Evolutionary conservation across 148 eudicot species (phyloP).

Genomic region (Linanthus parryae): DNA sequence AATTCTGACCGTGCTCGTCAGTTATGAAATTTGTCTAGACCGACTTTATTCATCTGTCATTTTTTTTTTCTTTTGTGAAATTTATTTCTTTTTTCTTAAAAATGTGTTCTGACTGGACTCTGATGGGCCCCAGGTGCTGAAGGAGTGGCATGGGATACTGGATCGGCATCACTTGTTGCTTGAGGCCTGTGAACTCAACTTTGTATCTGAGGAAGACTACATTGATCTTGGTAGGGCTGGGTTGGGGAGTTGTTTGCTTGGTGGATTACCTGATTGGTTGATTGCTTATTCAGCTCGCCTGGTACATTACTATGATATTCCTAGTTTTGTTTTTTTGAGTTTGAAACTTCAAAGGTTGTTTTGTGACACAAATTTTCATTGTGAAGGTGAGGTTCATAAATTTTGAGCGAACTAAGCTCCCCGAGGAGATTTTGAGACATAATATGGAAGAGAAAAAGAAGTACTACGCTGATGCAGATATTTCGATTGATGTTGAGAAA

Average conservation of each 20-base stretch:
- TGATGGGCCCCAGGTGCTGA: slow-evolving; percentile 54
- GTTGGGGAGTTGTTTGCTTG: slow-evolving; percentile 89
- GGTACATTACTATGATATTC: slow-evolving; percentile 34
- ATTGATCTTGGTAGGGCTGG: slow-evolving; percentile 89
- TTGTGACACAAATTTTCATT: too few relatives aligned
- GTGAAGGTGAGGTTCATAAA: slow-evolving; percentile 84
- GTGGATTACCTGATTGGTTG: slow-evolving; percentile 95
- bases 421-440: slow-evolving; percentile 74
- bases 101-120: slow-evolving; percentile 1
- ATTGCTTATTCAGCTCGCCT: slow-evolving; percentile 89
- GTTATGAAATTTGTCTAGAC: too few relatives aligned
- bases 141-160: slow-evolving; percentile 85
- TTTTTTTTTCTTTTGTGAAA: too few relatives aligned
- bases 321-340: neutral
- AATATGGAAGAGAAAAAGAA: slow-evolving; percentile 87
- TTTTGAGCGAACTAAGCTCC: slow-evolving; percentile 88
- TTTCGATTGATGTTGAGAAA: slow-evolving; percentile 66
- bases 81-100: too few relatives aligned
- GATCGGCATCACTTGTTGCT: slow-evolving; percentile 72
- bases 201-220: slow-evolving; percentile 93
- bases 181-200: slow-evolving; percentile 86
- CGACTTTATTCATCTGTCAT: too few relatives aligned
- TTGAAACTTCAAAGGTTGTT: too few relatives aligned
- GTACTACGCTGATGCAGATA: slow-evolving; percentile 64
- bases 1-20: too few relatives aligned